Percentiles rank a stretch among this genome's conserved stretches.
Evolutionary conservation across 2,329 filamentous ascomycete genomes (phyloP).

Genomic region (Epichloe hybrida): DNA sequence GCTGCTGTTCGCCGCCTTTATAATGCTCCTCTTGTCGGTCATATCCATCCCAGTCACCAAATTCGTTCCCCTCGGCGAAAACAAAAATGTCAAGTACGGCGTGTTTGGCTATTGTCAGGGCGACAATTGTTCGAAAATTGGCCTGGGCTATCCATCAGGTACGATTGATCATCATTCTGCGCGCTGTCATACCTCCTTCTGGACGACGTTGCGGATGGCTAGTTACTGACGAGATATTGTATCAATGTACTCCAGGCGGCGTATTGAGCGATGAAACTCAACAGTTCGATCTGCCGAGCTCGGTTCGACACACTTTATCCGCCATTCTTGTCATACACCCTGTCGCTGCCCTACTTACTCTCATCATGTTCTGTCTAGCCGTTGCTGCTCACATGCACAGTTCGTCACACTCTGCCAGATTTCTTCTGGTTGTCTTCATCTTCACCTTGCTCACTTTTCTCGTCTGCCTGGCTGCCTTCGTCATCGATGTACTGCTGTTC

Average conservation of each 20-base stretch:
- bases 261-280: slow-evolving; percentile 14
- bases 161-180: slow-evolving; percentile 23
- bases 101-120: slow-evolving; percentile 80
- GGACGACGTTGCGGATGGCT: neutral
- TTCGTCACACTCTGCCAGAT: slow-evolving; percentile 80
- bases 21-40: slow-evolving; percentile 69
- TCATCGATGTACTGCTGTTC: slow-evolving; percentile 89
- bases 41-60: slow-evolving; percentile 86
- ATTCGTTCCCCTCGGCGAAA: slow-evolving; percentile 69
- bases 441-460: slow-evolving; percentile 76
- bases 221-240: neutral
- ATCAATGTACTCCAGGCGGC: neutral
- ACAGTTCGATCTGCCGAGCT: slow-evolving; percentile 42
- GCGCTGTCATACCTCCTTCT: neutral
- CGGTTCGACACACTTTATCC: slow-evolving; percentile 54
- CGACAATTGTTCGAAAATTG: slow-evolving; percentile 53
- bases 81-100: slow-evolving; percentile 66
- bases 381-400: slow-evolving; percentile 73
- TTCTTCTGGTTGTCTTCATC: slow-evolving; percentile 73
- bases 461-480: slow-evolving; percentile 71
- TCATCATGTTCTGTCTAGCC: slow-evolving; percentile 73
- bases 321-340: slow-evolving; percentile 87
- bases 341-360: slow-evolving; percentile 70
- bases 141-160: slow-evolving; percentile 60
- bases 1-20: slow-evolving; percentile 75